A percentile compares a stretch with the other conserved stretches of the same genome.
Conservation (phyloP, 2,329 filamentous ascomycete species). For the Epichloe glyceriae region DNA sequence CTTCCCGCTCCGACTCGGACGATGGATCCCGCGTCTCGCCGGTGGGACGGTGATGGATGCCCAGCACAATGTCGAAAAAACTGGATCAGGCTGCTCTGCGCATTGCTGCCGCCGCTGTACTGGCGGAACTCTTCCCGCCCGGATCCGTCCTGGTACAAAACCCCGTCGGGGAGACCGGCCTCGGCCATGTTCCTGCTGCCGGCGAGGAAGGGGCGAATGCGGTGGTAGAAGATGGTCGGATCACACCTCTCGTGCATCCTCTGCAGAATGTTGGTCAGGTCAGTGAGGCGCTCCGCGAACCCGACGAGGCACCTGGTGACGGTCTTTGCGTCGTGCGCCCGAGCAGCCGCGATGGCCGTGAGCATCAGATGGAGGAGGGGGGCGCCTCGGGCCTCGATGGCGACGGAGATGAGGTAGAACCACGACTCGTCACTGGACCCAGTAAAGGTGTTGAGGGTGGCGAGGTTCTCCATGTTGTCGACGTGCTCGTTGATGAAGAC, state of each 20-base stretch:
- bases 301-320: constrained; percentile 66
- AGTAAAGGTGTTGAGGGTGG: constrained; percentile 81
- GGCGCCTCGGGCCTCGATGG: constrained; percentile 84
- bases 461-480: constrained; percentile 75
- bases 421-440: constrained; percentile 93
- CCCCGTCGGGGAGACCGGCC: constrained; percentile 74
- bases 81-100: constrained; percentile 91
- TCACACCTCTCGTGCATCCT: constrained; percentile 95
- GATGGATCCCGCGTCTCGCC: constrained; percentile 46
- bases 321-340: constrained; percentile 51
- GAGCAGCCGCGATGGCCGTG: constrained; percentile 68
- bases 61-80: constrained; percentile 94
- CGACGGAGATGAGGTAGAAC: constrained; percentile 94
- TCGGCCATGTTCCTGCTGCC: constrained; percentile 97
- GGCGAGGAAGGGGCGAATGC: constrained; percentile 89
- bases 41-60: constrained; percentile 81
- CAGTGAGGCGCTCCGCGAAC: constrained; percentile 80
- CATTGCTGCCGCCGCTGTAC: constrained; percentile 89
- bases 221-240: constrained; percentile 86
- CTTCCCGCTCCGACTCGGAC: constrained; percentile 27
- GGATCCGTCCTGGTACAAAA: constrained; percentile 74
- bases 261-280: constrained; percentile 64
- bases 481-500: constrained; percentile 73
- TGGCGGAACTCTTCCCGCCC: constrained; percentile 60
- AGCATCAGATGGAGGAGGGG: constrained; percentile 84